These are phyloP conservation scores for Miamiensis avidus DNA, from an alignment of 169 alveolate genomes.

Conservation along the genomic window DNA sequence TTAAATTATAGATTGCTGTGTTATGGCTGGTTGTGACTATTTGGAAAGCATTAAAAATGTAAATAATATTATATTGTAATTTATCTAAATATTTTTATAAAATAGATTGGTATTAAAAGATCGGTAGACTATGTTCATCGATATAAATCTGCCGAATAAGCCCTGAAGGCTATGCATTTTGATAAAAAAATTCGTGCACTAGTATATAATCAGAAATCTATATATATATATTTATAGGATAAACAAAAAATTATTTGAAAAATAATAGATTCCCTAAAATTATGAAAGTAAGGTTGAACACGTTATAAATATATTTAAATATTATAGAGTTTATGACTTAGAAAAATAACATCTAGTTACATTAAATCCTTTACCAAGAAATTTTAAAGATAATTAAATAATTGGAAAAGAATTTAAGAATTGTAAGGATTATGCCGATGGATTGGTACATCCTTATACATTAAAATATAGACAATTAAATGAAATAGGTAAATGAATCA, in stretches of 20 bases:
- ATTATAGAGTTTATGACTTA: constrained; percentile 58
- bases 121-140: constrained; percentile 66
- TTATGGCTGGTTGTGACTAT: constrained; percentile 87
- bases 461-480: constrained; percentile 15
- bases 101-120: constrained; percentile 78
- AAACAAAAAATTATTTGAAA: constrained; percentile 30
- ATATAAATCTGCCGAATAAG: constrained; percentile 20
- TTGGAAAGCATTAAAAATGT: constrained; percentile 64
- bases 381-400: constrained; percentile 17
- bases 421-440: constrained; percentile 13
- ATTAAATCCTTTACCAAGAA: constrained; percentile 35
- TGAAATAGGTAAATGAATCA: constrained; percentile 16
- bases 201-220: not conserved
- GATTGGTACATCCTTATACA: not conserved
- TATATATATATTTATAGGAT: constrained; percentile 1
- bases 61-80: too few species aligned
- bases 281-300: constrained; percentile 51
- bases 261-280: constrained; percentile 49
- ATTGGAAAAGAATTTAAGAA: constrained; percentile 2
- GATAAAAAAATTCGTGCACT: not conserved
- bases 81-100: too few species aligned
- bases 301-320: constrained; percentile 45
- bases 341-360: not conserved
- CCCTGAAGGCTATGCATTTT: not conserved
- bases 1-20: constrained; percentile 61